Conservation (phyloP, 2,329 filamentous ascomycete species). For the Apiospora phragmitis region DNA sequence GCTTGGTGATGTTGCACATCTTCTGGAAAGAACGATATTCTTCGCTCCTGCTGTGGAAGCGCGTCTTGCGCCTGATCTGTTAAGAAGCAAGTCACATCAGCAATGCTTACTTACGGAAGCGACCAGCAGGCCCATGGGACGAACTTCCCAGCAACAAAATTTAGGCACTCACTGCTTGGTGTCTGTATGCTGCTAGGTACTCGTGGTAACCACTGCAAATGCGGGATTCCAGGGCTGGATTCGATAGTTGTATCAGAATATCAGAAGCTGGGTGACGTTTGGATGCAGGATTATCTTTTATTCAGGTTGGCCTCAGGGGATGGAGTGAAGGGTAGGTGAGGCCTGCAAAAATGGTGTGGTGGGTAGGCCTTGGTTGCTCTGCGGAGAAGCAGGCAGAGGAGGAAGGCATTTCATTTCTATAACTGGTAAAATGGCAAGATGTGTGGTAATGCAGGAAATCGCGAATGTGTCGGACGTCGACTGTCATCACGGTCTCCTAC, state of each 20-base stretch:
- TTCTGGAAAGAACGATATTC: neutral
- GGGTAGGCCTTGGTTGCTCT: neutral
- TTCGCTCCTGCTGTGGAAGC: neutral
- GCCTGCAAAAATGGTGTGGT: neutral
- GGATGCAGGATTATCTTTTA: neutral
- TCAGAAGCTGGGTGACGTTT: neutral
- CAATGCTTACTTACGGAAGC: neutral
- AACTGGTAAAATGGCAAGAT: no score
- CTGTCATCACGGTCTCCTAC: neutral
- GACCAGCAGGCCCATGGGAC: neutral
- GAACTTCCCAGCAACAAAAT: no score
- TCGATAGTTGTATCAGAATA: neutral
- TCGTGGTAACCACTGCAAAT: neutral
- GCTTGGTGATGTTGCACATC: neutral
- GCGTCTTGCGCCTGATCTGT: neutral
- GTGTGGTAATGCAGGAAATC: neutral
- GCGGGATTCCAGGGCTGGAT: neutral
- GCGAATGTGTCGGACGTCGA: neutral
- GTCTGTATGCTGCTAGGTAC: neutral
- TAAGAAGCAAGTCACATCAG: neutral
- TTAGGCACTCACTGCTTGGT: neutral
- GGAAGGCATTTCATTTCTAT: neutral
- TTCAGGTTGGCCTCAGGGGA: neutral
- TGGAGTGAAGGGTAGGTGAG: neutral
- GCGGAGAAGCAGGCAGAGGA: neutral